Percentiles rank a stretch among this genome's conserved stretches.
phyloP scores from a whole-genome alignment of 2,329 filamentous ascomycete genomes.

The Alternaria consortialis region DNA sequence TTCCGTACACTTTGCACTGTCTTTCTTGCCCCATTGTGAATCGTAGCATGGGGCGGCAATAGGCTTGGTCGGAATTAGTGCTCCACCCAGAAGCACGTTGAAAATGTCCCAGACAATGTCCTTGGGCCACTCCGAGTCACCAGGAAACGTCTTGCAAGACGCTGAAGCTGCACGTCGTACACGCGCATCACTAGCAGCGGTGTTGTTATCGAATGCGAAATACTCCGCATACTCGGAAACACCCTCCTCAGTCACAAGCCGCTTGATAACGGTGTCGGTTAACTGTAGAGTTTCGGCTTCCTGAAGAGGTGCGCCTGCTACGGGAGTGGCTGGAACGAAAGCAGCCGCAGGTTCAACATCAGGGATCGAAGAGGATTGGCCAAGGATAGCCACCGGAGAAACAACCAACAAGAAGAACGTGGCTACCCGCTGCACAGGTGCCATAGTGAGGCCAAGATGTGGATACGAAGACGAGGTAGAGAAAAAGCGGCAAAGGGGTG shows the following conservation, averaged over 20 bases:
- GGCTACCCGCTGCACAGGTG: neutral
- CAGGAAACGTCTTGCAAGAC: slow-evolving; percentile 29
- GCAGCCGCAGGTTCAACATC: slow-evolving; percentile 9
- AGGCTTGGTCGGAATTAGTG: slow-evolving; percentile 27
- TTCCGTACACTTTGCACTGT: slow-evolving; percentile 16
- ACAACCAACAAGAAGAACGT: slow-evolving; percentile 1
- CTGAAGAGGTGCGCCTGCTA: slow-evolving; percentile 11
- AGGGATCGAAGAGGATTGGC: neutral
- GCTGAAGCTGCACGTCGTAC: neutral
- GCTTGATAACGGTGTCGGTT: slow-evolving; percentile 5
- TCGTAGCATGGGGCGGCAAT: slow-evolving; percentile 30
- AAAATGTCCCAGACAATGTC: slow-evolving; percentile 22
- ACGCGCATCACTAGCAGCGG: neutral
- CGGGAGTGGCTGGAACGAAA: neutral
- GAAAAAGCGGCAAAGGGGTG: neutral
- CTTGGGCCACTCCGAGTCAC: slow-evolving; percentile 25
- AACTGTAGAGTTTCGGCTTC: slow-evolving; percentile 11
- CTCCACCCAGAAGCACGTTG: slow-evolving; percentile 21
- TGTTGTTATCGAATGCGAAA: slow-evolving; percentile 8
- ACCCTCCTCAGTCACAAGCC: neutral
- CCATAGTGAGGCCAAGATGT: slow-evolving; percentile 3
- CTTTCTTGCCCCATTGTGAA: slow-evolving; percentile 19
- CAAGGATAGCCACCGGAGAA: neutral
- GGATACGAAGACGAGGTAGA: neutral
- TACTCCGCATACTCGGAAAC: slow-evolving; percentile 4